Base-by-base conservation (phyloP, 306 rosid species). In the Calophaca sinica region DNA sequence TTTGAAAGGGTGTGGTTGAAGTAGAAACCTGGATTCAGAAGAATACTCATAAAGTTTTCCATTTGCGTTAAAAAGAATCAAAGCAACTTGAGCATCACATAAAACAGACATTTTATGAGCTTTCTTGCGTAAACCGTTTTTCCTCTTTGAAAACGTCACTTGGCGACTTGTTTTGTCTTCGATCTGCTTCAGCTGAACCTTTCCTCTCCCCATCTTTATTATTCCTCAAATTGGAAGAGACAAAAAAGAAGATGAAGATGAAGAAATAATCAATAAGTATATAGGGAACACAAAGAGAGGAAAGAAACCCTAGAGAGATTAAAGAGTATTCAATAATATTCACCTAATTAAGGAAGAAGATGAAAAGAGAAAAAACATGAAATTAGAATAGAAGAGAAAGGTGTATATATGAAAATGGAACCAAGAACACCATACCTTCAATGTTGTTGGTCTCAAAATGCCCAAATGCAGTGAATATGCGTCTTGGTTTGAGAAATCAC, bases 81-180 rank as follows among this genome's bases (percentile, higher is more conserved):
- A 53, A 45, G 93, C 97, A 0, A 92, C 96, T 33, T 92, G 88
- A 61, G 97, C 93, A 76, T 91, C 97, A 32, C 97, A 91, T 0
- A 91, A 88, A 15, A 89, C 93, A 3, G 96, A 89, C 80, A 92
- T 89, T 89, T 92, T 96, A 49, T 86, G 79, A 14, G 97, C 97
- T 74, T 92, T 92, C 81, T 92, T 92, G 12, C 84, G 76, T 33
- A 92, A 53, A 2, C 97, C 97, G 0, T 68, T 80, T 80, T 91
- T 73, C 5, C 97, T 75, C 85, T 91, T 91, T 0, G 97, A 91
- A 46, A 91, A 91, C 2, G 97, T 92, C 5, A 92, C 97, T 85
- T 92, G 97, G 38, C 96, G 80, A 39, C 87, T 92, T 67, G 85
- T 88, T 72, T 89, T 92, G 91, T 89, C 88, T 90, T 92, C 97